Base-by-base conservation (phyloP, 2,329 filamentous ascomycete species). In the Nemania sp. region DNA sequence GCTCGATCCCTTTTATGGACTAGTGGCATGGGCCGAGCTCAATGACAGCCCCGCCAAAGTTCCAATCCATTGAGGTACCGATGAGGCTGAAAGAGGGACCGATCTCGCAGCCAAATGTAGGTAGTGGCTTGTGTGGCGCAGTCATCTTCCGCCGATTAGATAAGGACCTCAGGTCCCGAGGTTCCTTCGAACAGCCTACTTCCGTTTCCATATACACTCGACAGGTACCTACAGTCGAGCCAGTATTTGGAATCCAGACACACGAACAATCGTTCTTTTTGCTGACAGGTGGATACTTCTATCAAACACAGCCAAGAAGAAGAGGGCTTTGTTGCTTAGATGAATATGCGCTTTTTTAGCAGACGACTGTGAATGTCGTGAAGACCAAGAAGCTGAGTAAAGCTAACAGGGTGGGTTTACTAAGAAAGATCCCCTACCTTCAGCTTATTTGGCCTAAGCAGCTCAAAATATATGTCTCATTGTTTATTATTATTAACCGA, bases 1-100 rank as follows among this genome's bases (percentile, higher is more conserved):
- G 68, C 68, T 71, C 45, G 67, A 59, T 67, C 61, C 68, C 65
- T 52, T 42, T 67, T 70, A 55, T 45, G 59, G 70, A 29, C 59
- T 71, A 71, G 68, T 52, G 64, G 40, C 12, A 37, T 42, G 43
- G 43, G 52, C 51, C 42, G 57, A 47, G 59, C 2, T 59, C 54
- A 42, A 3, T 29, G 25, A 7, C 25, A 56, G 54, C 49, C 49
- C 45, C 58, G 40, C 53, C 25, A 48, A 13, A 15, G 39, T 35
- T 29, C 25, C 25, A 7, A 29, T 7, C 25, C 25, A 10, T 11
- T n/a, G 35, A 32, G 39, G n/a, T 20, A 20, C 13, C 20, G 47
- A 42, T 47, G 63, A 57, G 57, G 60, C 63, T 64, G 47, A 51
- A 34, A 15, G 12, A 11, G 12, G 13, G 20, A 6, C 5, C 13